phyloP scores from a whole-genome alignment of 2,329 filamentous ascomycete genomes.

The Kalaharituber pfeilii region DNA sequence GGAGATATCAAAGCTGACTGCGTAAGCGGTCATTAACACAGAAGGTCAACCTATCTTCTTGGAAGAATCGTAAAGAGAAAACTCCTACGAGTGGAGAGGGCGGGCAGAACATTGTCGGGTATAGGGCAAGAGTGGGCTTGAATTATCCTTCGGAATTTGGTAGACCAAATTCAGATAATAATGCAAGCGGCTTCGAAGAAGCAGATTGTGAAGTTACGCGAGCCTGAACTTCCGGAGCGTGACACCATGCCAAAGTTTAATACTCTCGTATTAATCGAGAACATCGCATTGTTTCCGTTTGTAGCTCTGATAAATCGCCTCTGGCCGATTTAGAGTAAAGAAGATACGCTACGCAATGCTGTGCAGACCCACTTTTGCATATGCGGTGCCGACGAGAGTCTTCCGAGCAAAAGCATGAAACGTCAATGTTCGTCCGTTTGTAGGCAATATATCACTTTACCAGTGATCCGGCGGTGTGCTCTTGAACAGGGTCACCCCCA shows the following conservation, averaged over 20 bases:
- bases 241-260: slow-evolving; percentile 13
- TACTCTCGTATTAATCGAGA: slow-evolving; percentile 3
- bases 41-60: slow-evolving; percentile 11
- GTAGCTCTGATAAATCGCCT: slow-evolving; percentile 7
- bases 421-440: slow-evolving; percentile 11
- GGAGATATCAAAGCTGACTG: slow-evolving; percentile 9
- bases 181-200: neutral
- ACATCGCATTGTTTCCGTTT: slow-evolving; percentile 17
- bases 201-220: neutral
- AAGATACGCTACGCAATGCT: slow-evolving; percentile 16
- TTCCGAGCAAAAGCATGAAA: slow-evolving; percentile 9
- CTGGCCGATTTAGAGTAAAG: neutral
- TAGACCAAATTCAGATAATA: neutral
- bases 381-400: slow-evolving; percentile 17
- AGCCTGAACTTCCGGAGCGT: slow-evolving; percentile 15
- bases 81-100: slow-evolving; percentile 15
- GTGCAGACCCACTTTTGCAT: slow-evolving; percentile 12
- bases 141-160: neutral
- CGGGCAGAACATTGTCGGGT: slow-evolving; percentile 6
- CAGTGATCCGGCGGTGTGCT: slow-evolving; percentile 12
- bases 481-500: slow-evolving; percentile 12
- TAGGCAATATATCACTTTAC: slow-evolving; percentile 10
- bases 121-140: neutral
- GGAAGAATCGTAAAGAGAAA: slow-evolving; percentile 8
- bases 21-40: slow-evolving; percentile 14